Evolutionary conservation across 1,284 basidiomycete species (phyloP).

Genomic region (Boletus holoroseus): DNA sequence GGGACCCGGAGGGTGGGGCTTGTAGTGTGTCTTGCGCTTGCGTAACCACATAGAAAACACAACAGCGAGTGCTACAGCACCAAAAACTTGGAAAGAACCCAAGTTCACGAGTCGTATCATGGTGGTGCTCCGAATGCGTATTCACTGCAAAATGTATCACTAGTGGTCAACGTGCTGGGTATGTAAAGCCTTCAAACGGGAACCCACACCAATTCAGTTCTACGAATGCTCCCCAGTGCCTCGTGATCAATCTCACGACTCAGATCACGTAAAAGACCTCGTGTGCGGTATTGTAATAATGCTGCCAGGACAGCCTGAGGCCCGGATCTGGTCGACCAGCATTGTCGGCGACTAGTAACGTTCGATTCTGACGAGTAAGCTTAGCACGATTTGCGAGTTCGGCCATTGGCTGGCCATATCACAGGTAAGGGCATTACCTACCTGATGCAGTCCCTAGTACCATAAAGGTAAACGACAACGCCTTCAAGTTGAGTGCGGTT

Average conservation of each 20-base stretch:
- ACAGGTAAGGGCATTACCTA: too few species aligned
- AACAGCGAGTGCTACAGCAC: background rate
- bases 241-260: too few species aligned
- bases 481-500: too few species aligned
- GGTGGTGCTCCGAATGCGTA: background rate
- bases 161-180: background rate
- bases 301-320: too few species aligned
- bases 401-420: too few species aligned
- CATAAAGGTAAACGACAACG: too few species aligned
- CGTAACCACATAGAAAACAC: background rate
- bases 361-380: too few species aligned
- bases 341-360: too few species aligned
- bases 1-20: conserved; percentile 1
- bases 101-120: background rate
- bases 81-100: background rate
- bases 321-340: too few species aligned
- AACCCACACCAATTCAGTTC: background rate
- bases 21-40: background rate
- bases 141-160: background rate
- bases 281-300: background rate
- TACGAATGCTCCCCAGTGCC: background rate
- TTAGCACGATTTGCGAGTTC: too few species aligned
- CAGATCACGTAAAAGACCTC: background rate
- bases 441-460: too few species aligned
- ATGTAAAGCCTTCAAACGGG: background rate